Evolutionary conservation across 768 basidiomycete species (phyloP), one percentile per base, ranked within the genome.

Genomic region (Paxillus involutus): DNA sequence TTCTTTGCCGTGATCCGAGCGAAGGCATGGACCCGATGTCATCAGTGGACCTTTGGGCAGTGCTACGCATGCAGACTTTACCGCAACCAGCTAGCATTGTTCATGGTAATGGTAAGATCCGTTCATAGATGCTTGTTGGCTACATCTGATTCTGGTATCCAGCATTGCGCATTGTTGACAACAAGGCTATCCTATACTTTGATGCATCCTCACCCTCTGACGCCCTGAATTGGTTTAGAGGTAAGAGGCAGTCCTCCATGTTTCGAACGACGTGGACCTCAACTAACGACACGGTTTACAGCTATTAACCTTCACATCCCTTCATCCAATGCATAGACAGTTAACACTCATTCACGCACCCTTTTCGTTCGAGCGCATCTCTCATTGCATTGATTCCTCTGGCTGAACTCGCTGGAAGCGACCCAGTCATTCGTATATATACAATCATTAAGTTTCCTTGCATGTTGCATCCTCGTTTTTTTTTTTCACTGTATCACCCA

Each of bases 1-100:
- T 98, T 14, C 76, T 98, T 45, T 94, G 91, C 70, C 85, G 91
- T 56, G 92, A 95, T 70, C 86, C 91, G 10, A 84, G 88, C 11
- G 85, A 86, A 39, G 91, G 90, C 43, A 80, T 81, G 59, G 94
- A 96, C 59, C 85, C 83, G 21, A 74, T 77, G 44, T 85, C 83
- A 4, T 72, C 66, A 21, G 93, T 98, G 30, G 95, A 98, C 66
- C 77, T 98, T n/a, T 98, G 93, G 89, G 94, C 94, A 33, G 96
- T 98, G 32, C 74, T 98, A 56, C 81, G 96, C 41, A 94, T 99
- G 93, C 93, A 95, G 70, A 96, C 94, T 0, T 67, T 94, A 42
- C 86, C 88, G 6, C 91, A 94, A 63, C 94, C 91, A 6, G 93
- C 91, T 16, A 92, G 88, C 59, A 90, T 94, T 52, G 89, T 92